These are phyloP conservation scores for Cyberlindnera nakhonratchasimensis DNA, from an alignment of 805 yeast genomes.

Conservation along the genomic window DNA sequence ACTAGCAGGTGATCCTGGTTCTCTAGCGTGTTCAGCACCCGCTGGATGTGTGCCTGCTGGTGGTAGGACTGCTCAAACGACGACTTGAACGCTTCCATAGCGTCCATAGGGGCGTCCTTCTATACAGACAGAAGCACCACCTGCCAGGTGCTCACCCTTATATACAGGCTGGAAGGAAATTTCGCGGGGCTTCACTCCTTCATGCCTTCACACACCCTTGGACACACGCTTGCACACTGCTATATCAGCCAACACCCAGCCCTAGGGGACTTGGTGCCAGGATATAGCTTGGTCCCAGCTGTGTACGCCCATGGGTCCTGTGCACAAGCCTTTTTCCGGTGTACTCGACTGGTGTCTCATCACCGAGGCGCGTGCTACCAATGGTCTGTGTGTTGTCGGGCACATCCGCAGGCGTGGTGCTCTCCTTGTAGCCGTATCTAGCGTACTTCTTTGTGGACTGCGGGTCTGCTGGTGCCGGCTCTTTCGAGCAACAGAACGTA, in stretches of 20 bases:
- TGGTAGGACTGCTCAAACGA: constrained; percentile 3
- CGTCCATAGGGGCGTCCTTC: not conserved
- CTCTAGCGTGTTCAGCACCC: constrained; percentile 17
- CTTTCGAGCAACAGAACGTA: not conserved
- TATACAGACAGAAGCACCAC: no score
- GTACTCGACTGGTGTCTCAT: not conserved
- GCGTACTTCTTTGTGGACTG: not conserved
- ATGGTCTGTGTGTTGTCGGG: not conserved
- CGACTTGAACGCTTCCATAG: not conserved
- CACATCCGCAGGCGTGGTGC: not conserved
- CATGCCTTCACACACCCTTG: not conserved
- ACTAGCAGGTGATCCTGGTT: constrained; percentile 18
- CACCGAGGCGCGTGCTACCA: not conserved
- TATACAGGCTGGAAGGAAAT: no score
- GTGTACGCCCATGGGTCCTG: not conserved
- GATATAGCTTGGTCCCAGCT: not conserved
- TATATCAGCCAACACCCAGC: no score
- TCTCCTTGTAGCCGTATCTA: not conserved
- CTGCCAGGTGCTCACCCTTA: no score
- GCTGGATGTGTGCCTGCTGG: constrained; percentile 2
- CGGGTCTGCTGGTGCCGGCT: not conserved
- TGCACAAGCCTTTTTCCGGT: not conserved
- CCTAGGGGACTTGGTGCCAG: not conserved
- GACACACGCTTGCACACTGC: not conserved
- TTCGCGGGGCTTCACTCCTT: not conserved